phyloP scores from a whole-genome alignment of 2,329 filamentous ascomycete species.

The Diplodia seriata region DNA sequence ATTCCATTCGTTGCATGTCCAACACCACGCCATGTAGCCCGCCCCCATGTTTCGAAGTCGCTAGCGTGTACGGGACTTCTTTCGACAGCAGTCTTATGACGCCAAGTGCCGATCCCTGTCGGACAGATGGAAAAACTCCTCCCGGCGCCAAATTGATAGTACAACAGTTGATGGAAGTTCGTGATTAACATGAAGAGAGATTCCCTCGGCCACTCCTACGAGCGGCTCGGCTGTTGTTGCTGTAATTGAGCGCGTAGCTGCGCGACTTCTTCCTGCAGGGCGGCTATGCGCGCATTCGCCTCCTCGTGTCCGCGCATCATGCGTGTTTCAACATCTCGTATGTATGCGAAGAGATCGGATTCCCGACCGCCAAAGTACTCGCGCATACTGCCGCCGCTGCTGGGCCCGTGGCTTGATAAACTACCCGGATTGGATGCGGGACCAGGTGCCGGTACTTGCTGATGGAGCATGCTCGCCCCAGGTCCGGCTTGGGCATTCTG shows the following conservation, averaged over 20 bases:
- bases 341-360: conserved; percentile 71
- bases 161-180: conserved; percentile 32
- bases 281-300: conserved; percentile 53
- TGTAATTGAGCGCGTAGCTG: conserved; percentile 30
- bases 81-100: conserved; percentile 31
- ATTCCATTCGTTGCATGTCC: conserved; percentile 2
- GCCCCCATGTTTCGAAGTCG: conserved; percentile 34
- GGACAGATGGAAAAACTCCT: conserved; percentile 32
- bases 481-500: conserved; percentile 40
- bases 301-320: conserved; percentile 57
- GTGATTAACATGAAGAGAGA: conserved; percentile 31
- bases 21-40: conserved; percentile 27
- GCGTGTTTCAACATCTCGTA: conserved; percentile 70
- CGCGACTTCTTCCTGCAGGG: conserved; percentile 54
- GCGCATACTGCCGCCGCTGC: conserved; percentile 66
- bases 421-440: conserved; percentile 58
- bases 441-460: conserved; percentile 45
- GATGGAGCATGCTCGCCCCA: conserved; percentile 50
- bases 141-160: conserved; percentile 34
- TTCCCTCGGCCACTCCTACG: conserved; percentile 19
- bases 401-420: conserved; percentile 58
- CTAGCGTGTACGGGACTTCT: conserved; percentile 43
- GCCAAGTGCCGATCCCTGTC: conserved; percentile 30
- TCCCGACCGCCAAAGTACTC: conserved; percentile 67
- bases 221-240: conserved; percentile 31